These are phyloP conservation scores for Penicillium sp. DNA, from an alignment of 2,329 filamentous ascomycete genomes.

Conservation along the genomic window DNA sequence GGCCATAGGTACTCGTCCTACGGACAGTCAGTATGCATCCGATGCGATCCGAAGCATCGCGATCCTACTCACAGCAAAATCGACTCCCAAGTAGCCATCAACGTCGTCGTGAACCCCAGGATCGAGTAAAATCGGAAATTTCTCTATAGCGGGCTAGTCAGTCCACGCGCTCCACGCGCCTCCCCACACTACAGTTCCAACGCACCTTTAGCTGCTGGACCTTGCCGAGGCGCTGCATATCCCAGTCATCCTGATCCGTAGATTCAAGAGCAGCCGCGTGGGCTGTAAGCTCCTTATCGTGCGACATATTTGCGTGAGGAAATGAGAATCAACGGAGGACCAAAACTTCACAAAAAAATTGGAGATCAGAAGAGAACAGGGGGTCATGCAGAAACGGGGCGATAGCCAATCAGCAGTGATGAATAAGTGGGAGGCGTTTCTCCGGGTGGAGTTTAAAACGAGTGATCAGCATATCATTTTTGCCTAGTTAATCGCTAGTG, in stretches of 20 bases:
- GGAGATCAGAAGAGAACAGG: slow-evolving; percentile 4
- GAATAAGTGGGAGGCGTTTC: background rate
- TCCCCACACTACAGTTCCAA: background rate
- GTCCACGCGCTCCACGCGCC: background rate
- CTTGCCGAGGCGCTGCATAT: slow-evolving; percentile 55
- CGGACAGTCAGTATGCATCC: background rate
- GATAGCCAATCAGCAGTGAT: background rate
- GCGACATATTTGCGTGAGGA: slow-evolving; percentile 7
- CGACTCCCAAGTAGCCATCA: slow-evolving; percentile 45
- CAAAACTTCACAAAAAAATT: background rate
- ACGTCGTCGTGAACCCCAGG: slow-evolving; percentile 40
- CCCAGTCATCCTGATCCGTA: slow-evolving; percentile 24
- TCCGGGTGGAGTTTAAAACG: background rate
- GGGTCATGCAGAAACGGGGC: background rate
- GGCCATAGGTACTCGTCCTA: slow-evolving; percentile 29
- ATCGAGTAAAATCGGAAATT: slow-evolving; percentile 44
- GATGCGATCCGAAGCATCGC: background rate
- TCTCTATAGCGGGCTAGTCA: slow-evolving; percentile 28
- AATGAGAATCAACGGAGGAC: background rate
- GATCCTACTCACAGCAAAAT: slow-evolving; percentile 35
- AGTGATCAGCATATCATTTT: background rate
- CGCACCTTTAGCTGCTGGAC: slow-evolving; percentile 48
- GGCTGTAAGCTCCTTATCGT: slow-evolving; percentile 17
- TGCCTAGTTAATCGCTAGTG: slow-evolving; percentile 1
- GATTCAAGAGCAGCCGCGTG: slow-evolving; percentile 18